These are phyloP conservation scores for Paramecium bursaria DNA, from an alignment of 73 alveolate species.

Conservation along the genomic window DNA sequence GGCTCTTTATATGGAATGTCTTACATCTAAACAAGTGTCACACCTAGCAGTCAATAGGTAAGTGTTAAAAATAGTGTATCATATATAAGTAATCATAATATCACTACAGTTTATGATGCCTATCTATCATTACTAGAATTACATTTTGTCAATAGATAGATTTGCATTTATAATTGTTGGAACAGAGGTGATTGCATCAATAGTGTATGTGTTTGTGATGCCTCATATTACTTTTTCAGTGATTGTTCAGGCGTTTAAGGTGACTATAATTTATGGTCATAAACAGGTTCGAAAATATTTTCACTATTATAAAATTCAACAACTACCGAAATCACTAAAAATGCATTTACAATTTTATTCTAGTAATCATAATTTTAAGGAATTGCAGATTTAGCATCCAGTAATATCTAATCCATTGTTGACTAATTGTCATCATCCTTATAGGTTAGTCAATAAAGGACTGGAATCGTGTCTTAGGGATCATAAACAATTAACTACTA, in stretches of 20 bases:
- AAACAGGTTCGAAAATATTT: background rate
- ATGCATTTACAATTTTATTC: background rate
- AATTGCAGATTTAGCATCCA: background rate
- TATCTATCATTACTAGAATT: background rate
- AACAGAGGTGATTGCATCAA: conserved; percentile 14
- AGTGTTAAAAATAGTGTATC: conserved; percentile 2
- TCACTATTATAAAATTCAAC: background rate
- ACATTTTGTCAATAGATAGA: background rate
- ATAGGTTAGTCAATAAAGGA: background rate
- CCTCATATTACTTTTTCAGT: background rate
- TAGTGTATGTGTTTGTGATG: conserved; percentile 10
- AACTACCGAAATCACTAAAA: background rate
- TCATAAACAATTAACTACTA: background rate
- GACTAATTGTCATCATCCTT: background rate
- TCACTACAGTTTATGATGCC: background rate
- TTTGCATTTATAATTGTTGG: conserved; percentile 37
- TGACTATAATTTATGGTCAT: conserved; percentile 4
- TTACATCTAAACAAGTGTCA: background rate
- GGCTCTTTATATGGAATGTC: conserved; percentile 15
- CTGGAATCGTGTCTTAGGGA: conserved; percentile 3
- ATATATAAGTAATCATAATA: background rate
- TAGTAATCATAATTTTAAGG: background rate
- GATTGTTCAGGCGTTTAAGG: conserved; percentile 8
- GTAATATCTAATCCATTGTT: background rate
- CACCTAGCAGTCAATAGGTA: background rate